A percentile compares a stretch with the other conserved stretches of the same genome.
phyloP scores from a whole-genome alignment of 2,329 filamentous ascomycete species.

The Neonectria ditissima region DNA sequence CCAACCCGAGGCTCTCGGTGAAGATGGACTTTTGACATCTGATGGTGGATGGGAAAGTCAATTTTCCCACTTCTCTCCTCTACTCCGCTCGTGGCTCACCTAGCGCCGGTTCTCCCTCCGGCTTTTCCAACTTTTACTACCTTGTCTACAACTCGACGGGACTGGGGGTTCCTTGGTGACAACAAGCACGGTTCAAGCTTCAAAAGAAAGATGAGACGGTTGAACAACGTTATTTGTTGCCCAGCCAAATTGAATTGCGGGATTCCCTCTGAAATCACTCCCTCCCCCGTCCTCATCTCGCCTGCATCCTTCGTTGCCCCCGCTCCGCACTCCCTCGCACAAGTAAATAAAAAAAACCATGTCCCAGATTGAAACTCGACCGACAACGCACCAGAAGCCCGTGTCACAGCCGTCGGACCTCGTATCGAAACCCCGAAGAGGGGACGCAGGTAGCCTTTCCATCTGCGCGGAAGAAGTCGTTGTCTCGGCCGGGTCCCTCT shows the following conservation, averaged over 20 bases:
- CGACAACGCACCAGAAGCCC: slow-evolving; percentile 23
- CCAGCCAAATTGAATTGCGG: neutral
- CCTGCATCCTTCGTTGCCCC: neutral
- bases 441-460: neutral
- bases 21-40: neutral
- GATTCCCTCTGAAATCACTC: neutral
- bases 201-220: neutral
- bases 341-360: neutral
- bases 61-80: neutral
- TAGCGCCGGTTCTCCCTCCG: neutral
- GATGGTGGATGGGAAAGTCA: neutral
- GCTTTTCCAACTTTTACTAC: neutral
- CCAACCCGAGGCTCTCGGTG: neutral
- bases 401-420: slow-evolving; percentile 35
- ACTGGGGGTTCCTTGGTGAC: neutral
- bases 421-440: slow-evolving; percentile 26
- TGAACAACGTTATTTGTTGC: neutral
- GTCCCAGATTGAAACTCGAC: neutral
- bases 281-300: neutral
- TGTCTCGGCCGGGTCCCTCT: slow-evolving; percentile 4
- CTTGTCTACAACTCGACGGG: neutral
- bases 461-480: slow-evolving; percentile 6
- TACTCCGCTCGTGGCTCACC: neutral
- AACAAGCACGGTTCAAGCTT: slow-evolving; percentile 5
- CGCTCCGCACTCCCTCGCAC: neutral